phyloP scores from a whole-genome alignment of 2,329 filamentous ascomycete species.

The Colletotrichum tanaceti region DNA sequence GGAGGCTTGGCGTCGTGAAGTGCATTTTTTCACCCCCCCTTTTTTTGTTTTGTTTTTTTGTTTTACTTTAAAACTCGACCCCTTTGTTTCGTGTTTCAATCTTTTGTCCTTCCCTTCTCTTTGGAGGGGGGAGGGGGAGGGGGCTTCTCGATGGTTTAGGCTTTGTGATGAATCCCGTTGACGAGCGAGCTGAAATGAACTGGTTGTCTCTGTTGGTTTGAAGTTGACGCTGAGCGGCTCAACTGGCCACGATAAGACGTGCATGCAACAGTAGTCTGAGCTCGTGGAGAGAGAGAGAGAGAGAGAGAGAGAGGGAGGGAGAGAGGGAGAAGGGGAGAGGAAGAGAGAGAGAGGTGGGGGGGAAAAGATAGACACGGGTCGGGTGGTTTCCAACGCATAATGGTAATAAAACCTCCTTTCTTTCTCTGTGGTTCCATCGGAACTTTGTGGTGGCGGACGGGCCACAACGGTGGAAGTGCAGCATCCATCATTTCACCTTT shows the following conservation, averaged over 20 bases:
- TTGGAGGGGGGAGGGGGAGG: no score
- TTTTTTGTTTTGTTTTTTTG: no score
- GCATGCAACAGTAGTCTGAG: not conserved
- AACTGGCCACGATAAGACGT: not conserved
- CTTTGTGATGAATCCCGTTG: not conserved
- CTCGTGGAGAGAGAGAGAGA: not conserved
- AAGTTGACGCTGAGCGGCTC: not conserved
- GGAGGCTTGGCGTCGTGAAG: not conserved
- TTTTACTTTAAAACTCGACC: no score
- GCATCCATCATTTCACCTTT: not conserved
- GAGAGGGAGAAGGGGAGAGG: no score
- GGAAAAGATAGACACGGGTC: no score
- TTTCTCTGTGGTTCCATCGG: conserved; percentile 7
- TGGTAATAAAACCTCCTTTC: conserved; percentile 11
- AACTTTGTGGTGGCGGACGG: not conserved
- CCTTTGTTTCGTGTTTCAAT: no score
- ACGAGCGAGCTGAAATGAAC: rapidly evolving
- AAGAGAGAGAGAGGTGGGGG: no score
- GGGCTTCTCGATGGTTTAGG: no score
- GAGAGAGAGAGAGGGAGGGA: no score
- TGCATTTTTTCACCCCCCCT: not conserved
- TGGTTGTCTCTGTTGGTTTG: not conserved
- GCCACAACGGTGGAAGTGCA: conserved; percentile 2
- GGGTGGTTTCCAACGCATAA: no score
- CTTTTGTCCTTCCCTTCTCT: not conserved